Evolutionary conservation across 208 protist species (phyloP), one percentile per base, ranked within the genome.

Genomic region (Lotmaria passim): DNA sequence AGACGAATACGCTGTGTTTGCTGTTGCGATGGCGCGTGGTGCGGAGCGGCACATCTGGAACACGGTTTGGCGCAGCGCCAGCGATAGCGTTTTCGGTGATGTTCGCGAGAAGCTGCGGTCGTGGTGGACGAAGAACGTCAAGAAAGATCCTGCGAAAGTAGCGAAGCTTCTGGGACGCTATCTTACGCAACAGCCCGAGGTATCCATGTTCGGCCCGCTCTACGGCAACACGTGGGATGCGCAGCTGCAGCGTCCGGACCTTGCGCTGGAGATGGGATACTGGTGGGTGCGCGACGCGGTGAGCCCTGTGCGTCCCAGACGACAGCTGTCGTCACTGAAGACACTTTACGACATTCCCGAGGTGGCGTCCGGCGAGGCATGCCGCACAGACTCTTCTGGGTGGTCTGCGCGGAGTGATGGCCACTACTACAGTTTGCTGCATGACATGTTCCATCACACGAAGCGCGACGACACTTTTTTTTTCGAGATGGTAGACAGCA

Each of bases 1-100:
- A 8, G 63, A 78, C 31, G 41, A 59, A 23, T 82, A 82, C 44
- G 67, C 69, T 2, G 26, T 70, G 14, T 81, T 70, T 47, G 23
- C 50, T 6, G 47, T 71, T 19, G 60, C 62, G 5, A 75, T 77
- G 69, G 36, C 47, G 47, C 75, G 69, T 24, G 62, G 36, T 6
- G 43, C 31, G 28, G 55, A 67, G 26, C 67, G 75, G 21, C 58
- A 69, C 41, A 21, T 69, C 6, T 79, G 73, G 60, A 58, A 48
- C 58, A 44, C 38, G 36, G 50, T 71, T 28, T 71, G 53, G 55
- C 19, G 19, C 19, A 46, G 17, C 21, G 31, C 55, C n/a, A 15
- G n/a, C 3, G 41, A 6, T 23, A 30, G 12, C 34, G 65, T 24
- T 12, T 71, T 62, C 44, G 19, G 19, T 7, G 43, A 63, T 44